A percentile compares a stretch with the other conserved stretches of the same genome.
Conservation (phyloP, 73 alveolate species). For the Breviolum minutum region DNA sequence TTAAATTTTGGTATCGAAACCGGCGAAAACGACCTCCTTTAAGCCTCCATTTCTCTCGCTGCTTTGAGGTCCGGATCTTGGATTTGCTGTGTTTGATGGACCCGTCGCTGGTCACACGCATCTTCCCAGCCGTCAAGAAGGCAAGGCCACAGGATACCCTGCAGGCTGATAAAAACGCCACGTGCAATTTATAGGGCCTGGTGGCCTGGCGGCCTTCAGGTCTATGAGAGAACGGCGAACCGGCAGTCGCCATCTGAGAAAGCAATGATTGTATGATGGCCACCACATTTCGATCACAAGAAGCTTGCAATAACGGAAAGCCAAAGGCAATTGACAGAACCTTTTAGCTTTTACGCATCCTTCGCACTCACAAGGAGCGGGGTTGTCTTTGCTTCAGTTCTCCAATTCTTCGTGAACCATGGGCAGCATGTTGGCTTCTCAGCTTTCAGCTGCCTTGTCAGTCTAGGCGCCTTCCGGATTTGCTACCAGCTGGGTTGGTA, state of each 20-base stretch:
- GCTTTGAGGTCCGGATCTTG: conserved; percentile 27
- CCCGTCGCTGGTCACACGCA: conserved; percentile 88
- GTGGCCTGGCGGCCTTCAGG: not conserved
- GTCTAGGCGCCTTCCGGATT: not conserved
- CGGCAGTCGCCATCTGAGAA: conserved; percentile 13
- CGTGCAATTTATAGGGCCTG: too few species aligned
- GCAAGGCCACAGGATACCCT: too few species aligned
- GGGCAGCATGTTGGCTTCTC: conserved; percentile 58
- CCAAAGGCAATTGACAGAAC: not conserved
- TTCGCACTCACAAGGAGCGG: conserved; percentile 21
- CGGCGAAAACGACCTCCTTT: not conserved
- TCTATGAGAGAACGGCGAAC: conserved; percentile 52
- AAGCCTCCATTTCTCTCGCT: not conserved
- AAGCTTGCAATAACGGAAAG: not conserved
- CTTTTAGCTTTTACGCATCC: not conserved
- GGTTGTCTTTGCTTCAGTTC: conserved; percentile 83
- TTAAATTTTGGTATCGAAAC: not conserved
- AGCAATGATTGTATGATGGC: not conserved
- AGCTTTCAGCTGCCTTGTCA: not conserved
- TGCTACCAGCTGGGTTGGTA: not conserved
- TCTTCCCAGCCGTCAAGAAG: conserved; percentile 94
- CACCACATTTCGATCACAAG: not conserved
- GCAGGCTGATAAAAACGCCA: too few species aligned
- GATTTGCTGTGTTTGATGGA: conserved; percentile 92
- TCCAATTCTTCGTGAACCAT: conserved; percentile 87